Evolutionary conservation across 352 stramenopile genomes (phyloP), one percentile per base, ranked within the genome.

Genomic region (Pythium grandisporangium): DNA sequence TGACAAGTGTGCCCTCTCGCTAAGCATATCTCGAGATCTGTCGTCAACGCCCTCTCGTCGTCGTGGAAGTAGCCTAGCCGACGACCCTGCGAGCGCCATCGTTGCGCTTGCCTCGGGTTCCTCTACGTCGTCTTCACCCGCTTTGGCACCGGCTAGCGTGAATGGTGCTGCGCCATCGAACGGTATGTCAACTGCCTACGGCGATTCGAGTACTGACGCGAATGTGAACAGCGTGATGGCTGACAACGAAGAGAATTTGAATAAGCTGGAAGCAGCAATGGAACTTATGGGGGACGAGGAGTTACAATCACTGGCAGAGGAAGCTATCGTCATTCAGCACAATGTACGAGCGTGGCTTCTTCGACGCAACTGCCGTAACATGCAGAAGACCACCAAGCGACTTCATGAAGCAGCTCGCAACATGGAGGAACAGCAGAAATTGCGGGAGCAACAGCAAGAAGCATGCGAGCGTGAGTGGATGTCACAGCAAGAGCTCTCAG

Each of bases 311-410:
- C 57, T 96, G 8, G 81, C 95, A 54, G 80, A 92, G 25, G 85
- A 96, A 51, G 82, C 84, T 16, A 80, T 63, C 26, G 66, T 94
- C 13, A 69, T 96, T 25, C 81, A 95, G 51, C 66, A 83, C 41
- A 94, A 94, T 36, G 78, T 95, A 16, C 73, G 80, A 0, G 67
- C 67, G 6, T 96, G 86, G 86, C 42, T 96, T 25, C 65, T 95
- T 16, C 81, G 84, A 17, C 75, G 84, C 21, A 95, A 93, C 49
- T 95, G 84, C 48, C 76, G 75, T 20, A 86, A 83, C 42, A 89
- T 95, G 73, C 73, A 82, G 16, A 82, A 95, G 39, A 84, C 84
- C 17, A 92, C 84, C 23, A 84, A 83, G 40, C 64, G 71, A 23
- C 55, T 95, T 5, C 68, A 91, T 19, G 81, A 91, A 65, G 76